These are phyloP conservation scores for Geotrichum reessii DNA, from an alignment of 1,139 yeast genomes.

Conservation along the genomic window DNA sequence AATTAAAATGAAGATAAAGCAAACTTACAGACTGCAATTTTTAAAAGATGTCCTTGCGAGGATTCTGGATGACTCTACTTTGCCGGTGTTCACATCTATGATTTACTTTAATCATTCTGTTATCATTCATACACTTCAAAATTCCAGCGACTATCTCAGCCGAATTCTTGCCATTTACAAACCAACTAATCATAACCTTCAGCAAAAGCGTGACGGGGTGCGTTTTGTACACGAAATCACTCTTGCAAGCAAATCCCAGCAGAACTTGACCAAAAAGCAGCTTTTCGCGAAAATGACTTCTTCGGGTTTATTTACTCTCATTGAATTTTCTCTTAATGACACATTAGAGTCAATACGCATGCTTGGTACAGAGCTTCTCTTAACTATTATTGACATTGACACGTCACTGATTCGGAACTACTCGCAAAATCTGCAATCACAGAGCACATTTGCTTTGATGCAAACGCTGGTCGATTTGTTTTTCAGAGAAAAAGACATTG, in stretches of 20 bases:
- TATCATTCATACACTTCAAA: conserved; percentile 61
- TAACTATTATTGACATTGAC: conserved; percentile 80
- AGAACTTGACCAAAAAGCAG: conserved; percentile 54
- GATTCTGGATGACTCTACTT: conserved; percentile 72
- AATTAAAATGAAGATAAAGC: conserved; percentile 54
- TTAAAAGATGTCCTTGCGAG: conserved; percentile 81
- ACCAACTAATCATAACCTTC: conserved; percentile 11
- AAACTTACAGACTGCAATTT: conserved; percentile 71
- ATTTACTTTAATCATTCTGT: conserved; percentile 66
- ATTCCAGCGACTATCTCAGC: conserved; percentile 44
- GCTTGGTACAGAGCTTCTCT: conserved; percentile 75
- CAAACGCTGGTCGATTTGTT: conserved; percentile 55
- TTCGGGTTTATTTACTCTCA: conserved; percentile 63
- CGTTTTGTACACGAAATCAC: conserved; percentile 76
- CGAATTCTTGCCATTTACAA: conserved; percentile 55
- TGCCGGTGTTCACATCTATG: conserved; percentile 56
- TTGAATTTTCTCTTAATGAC: conserved; percentile 65
- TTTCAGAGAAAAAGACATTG: conserved; percentile 59
- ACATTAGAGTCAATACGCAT: conserved; percentile 48
- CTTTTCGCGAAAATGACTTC: conserved; percentile 62
- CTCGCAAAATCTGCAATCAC: conserved; percentile 8
- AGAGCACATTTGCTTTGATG: conserved; percentile 9
- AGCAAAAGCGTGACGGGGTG: conserved; percentile 56
- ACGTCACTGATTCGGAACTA: conserved; percentile 48
- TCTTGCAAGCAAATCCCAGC: conserved; percentile 64